phyloP scores from a whole-genome alignment of 345 rosid species.

The Carallia pectinifolia region DNA sequence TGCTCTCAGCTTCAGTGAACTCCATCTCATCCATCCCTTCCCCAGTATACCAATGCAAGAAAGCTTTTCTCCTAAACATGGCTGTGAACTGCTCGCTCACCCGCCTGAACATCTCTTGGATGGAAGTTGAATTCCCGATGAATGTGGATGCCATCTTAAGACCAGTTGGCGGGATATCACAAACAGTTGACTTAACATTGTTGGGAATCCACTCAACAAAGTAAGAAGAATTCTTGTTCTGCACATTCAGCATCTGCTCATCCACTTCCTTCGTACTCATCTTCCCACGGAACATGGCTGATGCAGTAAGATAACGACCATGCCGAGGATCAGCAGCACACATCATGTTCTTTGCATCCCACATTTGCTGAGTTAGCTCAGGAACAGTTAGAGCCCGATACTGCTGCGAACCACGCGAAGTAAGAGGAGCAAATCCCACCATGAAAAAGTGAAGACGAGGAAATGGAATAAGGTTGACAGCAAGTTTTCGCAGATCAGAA shows the following conservation, averaged over 20 bases:
- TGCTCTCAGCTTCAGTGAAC: conserved; percentile 31
- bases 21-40: conserved; percentile 35
- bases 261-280: conserved; percentile 31
- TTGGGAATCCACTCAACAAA: conserved; percentile 34
- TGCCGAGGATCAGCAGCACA: conserved; percentile 31
- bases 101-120: conserved; percentile 31
- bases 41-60: conserved; percentile 32
- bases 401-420: conserved; percentile 32
- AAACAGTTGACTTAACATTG: conserved; percentile 32
- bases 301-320: conserved; percentile 28
- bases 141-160: conserved; percentile 31
- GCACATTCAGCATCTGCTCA: conserved; percentile 33
- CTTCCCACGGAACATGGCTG: conserved; percentile 31
- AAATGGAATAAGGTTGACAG: conserved; percentile 30
- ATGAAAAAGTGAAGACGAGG: conserved; percentile 36
- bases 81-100: conserved; percentile 34
- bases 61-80: conserved; percentile 31
- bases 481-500: conserved; percentile 28
- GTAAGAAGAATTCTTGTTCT: conserved; percentile 32
- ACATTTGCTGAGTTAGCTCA: conserved; percentile 34
- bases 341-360: conserved; percentile 36
- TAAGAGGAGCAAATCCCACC: conserved; percentile 33
- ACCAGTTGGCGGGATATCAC: conserved; percentile 30
- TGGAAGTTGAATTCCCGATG: conserved; percentile 28
- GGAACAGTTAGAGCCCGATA: conserved; percentile 28